Conservation (phyloP, 1,284 basidiomycete genomes). For the Retiboletus flavoniger region DNA sequence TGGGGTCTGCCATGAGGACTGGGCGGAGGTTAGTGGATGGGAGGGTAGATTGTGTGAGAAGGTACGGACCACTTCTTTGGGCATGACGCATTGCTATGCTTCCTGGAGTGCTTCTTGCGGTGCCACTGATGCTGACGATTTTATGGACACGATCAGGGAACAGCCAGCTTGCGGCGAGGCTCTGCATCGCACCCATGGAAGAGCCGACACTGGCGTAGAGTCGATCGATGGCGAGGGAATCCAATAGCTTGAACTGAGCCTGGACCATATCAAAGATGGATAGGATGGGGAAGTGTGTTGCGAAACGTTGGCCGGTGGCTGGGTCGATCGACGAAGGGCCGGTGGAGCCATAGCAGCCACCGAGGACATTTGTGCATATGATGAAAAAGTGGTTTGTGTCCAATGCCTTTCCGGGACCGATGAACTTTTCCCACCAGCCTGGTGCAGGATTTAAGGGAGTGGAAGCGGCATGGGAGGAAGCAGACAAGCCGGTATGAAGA, state of each 20-base stretch:
- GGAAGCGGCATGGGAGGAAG: conserved; percentile 93
- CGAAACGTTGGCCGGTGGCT: conserved; percentile 70
- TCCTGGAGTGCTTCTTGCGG: conserved; percentile 86
- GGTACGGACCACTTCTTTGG: conserved; percentile 81
- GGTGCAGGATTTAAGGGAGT: conserved; percentile 74
- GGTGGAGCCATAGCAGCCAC: conserved; percentile 96
- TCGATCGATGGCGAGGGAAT: conserved; percentile 80
- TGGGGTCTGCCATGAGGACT: conserved; percentile 99
- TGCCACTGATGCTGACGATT: conserved; percentile 92
- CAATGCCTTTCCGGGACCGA: conserved; percentile 90
- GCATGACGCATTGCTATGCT: conserved; percentile 96
- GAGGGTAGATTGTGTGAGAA: background rate
- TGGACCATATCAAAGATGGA: conserved; percentile 97
- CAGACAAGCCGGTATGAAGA: conserved; percentile 95
- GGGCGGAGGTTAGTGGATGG: conserved; percentile 6
- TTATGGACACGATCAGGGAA: conserved; percentile 86
- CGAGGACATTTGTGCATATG: conserved; percentile 96
- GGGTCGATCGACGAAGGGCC: conserved; percentile 85
- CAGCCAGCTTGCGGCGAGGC: conserved; percentile 93
- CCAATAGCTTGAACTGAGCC: conserved; percentile 87
- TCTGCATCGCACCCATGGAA: conserved; percentile 99
- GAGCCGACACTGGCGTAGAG: conserved; percentile 92
- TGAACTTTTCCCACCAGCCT: conserved; percentile 99
- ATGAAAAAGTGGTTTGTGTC: conserved; percentile 94
- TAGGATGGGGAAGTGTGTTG: conserved; percentile 88